Base-by-base conservation (phyloP, 352 stramenopile genomes). In the Phytophthora rubi region DNA sequence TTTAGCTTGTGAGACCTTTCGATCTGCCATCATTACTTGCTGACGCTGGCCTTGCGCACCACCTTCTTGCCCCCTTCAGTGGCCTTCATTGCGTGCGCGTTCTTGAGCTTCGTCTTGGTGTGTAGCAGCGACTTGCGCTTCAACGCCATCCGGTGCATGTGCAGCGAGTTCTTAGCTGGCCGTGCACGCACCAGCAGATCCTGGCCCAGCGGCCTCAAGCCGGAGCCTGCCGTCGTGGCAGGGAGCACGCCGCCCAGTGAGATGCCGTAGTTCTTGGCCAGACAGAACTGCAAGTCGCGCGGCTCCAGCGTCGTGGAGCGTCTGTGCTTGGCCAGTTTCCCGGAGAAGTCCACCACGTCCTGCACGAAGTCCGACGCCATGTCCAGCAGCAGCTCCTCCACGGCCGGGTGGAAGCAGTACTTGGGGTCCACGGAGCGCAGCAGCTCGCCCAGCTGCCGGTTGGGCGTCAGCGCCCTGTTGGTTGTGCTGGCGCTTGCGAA, bases 201-300 rank as follows among this genome's bases (percentile, higher is more conserved):
- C 16, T 87, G 73, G 13, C 78, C 79, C 26, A 91, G 68, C 23
- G 84, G 80, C 30, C 84, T 87, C 30, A 92, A 62, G n/a, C 53
- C 49, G 10, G 64, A 68, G 3, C 49, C 65, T 15, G 35, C 15
- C 4, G 59, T n/a, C 4, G 65, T 49, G 32, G 63, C 44, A 48
- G 74, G 73, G 16, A 89, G 72, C 64, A 88, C 82, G 12, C 86
- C 86, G 4, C 83, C 85, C 45, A 95, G 73, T 18, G 88, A 93
- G 62, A 95, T 92, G 64, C 88, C 85, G 57, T 95, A 91, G 73
- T 92, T 94, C 76, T 95, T 95, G 65, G 85, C 83, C 51, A 95
- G 73, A 60, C 78, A 92, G 28, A 95, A 89, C 75, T 95, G 88
- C 37, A 95, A 55, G 55, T 95, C 88, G 35, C 86, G 87, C 26